Percentiles rank a stretch among this genome's conserved stretches.
phyloP scores from a whole-genome alignment of 2,329 filamentous ascomycete genomes.

The Diaporthe vaccinii region DNA sequence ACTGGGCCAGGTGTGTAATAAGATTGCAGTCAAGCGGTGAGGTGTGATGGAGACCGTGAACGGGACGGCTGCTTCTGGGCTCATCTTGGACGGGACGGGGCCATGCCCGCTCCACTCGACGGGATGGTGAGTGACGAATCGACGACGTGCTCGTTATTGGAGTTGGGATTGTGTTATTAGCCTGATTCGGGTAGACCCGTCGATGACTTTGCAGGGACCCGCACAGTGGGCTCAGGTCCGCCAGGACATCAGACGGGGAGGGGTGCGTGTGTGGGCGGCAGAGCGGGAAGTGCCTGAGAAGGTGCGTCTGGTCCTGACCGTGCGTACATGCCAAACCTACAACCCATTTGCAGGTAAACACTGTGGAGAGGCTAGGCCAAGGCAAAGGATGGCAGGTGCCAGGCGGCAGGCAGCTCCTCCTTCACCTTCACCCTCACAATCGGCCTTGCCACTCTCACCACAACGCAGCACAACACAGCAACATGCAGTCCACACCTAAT shows the following conservation, averaged over 20 bases:
- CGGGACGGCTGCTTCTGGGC: conserved; percentile 12
- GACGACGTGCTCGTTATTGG: conserved; percentile 31
- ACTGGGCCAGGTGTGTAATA: conserved; percentile 11
- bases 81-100: conserved; percentile 31
- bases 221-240: conserved; percentile 4
- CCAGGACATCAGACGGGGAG: background rate
- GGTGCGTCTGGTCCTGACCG: background rate
- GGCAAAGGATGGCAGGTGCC: background rate
- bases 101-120: conserved; percentile 19
- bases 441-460: background rate
- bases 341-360: background rate
- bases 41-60: conserved; percentile 22
- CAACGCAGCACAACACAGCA: background rate
- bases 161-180: conserved; percentile 32
- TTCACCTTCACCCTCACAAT: conserved; percentile 7
- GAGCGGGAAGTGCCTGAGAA: background rate
- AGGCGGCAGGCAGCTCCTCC: background rate
- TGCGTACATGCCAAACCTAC: background rate
- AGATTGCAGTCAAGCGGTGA: conserved; percentile 33
- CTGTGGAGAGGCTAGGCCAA: background rate
- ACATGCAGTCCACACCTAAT: background rate
- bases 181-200: conserved; percentile 38
- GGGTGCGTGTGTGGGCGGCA: background rate
- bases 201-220: conserved; percentile 22
- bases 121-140: conserved; percentile 16